Conservation (phyloP, 108 stramenopile genomes). For the Nitzschia palea region DNA sequence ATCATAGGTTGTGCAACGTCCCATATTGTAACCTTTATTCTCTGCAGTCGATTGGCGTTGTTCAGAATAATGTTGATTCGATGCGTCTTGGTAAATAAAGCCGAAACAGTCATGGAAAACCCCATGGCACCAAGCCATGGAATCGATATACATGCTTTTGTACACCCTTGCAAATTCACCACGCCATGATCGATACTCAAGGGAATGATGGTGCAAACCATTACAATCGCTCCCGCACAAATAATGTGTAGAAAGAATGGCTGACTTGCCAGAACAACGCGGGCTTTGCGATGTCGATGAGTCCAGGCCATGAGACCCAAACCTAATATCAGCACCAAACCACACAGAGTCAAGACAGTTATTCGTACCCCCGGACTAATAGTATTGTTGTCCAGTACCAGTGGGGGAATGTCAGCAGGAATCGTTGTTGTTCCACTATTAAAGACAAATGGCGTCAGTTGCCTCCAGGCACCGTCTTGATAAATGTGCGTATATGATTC, state of each 20-base stretch:
- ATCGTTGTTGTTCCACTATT: slow-evolving; percentile 37
- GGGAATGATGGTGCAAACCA: slow-evolving; percentile 39
- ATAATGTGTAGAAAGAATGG: slow-evolving; percentile 48
- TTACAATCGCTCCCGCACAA: slow-evolving; percentile 46
- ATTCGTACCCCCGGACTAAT: neutral
- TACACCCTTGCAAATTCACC: neutral
- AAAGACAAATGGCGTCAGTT: slow-evolving; percentile 31
- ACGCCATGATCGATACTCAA: slow-evolving; percentile 29
- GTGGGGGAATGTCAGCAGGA: slow-evolving; percentile 38
- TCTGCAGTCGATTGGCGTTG: slow-evolving; percentile 20
- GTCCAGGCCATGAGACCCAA: slow-evolving; percentile 38
- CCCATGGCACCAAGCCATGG: slow-evolving; percentile 46
- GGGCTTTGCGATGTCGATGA: slow-evolving; percentile 13
- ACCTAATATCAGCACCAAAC: slow-evolving; percentile 3
- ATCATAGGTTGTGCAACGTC: slow-evolving; percentile 57
- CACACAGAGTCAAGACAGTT: neutral
- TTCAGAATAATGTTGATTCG: slow-evolving; percentile 48
- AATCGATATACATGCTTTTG: slow-evolving; percentile 23
- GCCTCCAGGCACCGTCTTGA: slow-evolving; percentile 31
- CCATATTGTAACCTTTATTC: slow-evolving; percentile 42
- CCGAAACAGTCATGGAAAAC: slow-evolving; percentile 44
- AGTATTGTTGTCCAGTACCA: slow-evolving; percentile 9
- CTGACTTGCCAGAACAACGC: slow-evolving; percentile 38
- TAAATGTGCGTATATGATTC: slow-evolving; percentile 30
- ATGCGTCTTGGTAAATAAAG: slow-evolving; percentile 55